Conservation (phyloP, 306 rosid genomes). For the Casuarina glauca region DNA sequence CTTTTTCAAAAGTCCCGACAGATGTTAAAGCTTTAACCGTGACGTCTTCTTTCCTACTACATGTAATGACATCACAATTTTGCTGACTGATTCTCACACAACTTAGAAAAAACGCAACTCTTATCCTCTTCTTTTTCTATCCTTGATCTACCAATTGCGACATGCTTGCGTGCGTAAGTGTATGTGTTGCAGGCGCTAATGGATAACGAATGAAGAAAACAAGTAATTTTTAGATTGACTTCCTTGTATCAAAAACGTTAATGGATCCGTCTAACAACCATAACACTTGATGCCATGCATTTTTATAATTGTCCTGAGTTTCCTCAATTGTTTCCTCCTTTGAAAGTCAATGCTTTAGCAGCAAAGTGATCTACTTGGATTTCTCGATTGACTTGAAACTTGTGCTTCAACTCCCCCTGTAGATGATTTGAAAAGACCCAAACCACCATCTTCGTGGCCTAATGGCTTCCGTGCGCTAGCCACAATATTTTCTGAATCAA, state of each 20-base stretch:
- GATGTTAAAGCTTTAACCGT: not conserved
- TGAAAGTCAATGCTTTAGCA: conserved; percentile 79
- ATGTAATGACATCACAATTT: no score
- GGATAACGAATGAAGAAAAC: no score
- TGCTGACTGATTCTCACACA: no score
- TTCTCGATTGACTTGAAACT: conserved; percentile 78
- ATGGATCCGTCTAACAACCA: no score
- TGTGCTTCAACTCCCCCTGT: conserved; percentile 68
- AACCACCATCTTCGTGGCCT: conserved; percentile 84
- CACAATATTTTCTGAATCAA: conserved; percentile 55
- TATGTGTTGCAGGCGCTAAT: no score
- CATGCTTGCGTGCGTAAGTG: no score
- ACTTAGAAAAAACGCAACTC: no score
- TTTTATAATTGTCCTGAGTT: not conserved
- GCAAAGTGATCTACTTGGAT: conserved; percentile 78
- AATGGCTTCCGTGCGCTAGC: conserved; percentile 70
- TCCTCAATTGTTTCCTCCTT: not conserved
- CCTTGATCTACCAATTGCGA: no score
- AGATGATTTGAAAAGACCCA: conserved; percentile 72
- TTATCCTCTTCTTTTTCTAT: no score
- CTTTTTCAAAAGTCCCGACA: not conserved
- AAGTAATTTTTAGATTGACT: no score
- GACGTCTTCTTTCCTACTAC: not conserved
- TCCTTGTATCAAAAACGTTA: no score
- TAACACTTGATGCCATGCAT: no score